Conservation (phyloP, 2,329 filamentous ascomycete genomes). For the Penicillium verrucosum region DNA sequence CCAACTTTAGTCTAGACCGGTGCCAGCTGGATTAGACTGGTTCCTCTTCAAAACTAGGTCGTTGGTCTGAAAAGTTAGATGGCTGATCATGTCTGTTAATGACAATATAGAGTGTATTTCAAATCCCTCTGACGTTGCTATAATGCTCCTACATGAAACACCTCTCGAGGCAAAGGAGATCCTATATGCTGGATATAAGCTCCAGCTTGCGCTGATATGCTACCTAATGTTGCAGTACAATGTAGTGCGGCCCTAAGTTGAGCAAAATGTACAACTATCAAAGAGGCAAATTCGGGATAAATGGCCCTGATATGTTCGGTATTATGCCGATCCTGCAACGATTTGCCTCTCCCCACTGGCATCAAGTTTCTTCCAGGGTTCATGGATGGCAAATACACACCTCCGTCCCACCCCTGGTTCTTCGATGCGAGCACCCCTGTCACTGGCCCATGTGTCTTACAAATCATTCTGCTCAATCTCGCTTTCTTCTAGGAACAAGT, state of each 20-base stretch:
- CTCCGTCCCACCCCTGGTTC: not conserved
- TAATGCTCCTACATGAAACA: not conserved
- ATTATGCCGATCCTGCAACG: not conserved
- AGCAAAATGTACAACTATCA: not conserved
- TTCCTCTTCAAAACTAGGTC: not conserved
- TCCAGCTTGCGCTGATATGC: not conserved
- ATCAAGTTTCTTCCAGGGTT: not conserved
- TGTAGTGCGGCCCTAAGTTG: not conserved
- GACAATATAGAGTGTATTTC: too few species aligned
- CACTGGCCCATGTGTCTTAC: not conserved
- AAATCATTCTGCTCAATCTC: not conserved
- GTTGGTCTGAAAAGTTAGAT: not conserved
- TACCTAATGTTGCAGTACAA: not conserved
- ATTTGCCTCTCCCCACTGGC: not conserved
- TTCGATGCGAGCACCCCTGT: not conserved
- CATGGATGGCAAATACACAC: slow-evolving; percentile 1
- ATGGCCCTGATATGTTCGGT: not conserved
- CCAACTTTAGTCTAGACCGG: not conserved
- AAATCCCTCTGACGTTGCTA: not conserved
- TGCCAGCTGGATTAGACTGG: not conserved
- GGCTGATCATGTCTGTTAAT: not conserved
- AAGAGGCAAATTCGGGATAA: not conserved
- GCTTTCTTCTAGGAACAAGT: not conserved
- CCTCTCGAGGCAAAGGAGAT: not conserved
- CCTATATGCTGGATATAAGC: not conserved